Conservation (phyloP, 345 rosid genomes). For the Microcos paniculata region DNA sequence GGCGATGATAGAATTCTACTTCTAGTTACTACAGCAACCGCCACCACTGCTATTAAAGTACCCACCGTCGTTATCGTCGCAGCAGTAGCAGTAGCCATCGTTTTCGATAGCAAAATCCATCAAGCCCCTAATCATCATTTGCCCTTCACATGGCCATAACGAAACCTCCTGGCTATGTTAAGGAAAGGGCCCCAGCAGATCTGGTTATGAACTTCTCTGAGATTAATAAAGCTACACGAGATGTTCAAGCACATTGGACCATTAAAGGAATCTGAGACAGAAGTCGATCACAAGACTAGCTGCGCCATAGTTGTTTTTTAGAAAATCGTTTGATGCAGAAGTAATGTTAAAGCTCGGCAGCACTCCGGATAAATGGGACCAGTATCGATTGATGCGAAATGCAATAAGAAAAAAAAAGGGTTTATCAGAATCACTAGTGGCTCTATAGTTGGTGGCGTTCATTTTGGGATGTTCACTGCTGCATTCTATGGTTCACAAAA, state of each 20-base stretch:
- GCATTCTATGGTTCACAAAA: conserved; percentile 73
- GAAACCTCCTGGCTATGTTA: conserved; percentile 52
- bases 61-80: too few relatives aligned
- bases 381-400: conserved; percentile 82
- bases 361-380: conserved; percentile 86
- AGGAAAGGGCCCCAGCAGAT: conserved; percentile 73
- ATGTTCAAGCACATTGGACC: conserved; percentile 87
- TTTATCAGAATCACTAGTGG: conserved; percentile 83
- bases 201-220: conserved; percentile 73
- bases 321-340: conserved; percentile 77
- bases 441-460: conserved; percentile 84
- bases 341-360: conserved; percentile 96
- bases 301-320: conserved; percentile 91
- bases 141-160: too few relatives aligned
- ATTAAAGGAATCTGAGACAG: conserved; percentile 68
- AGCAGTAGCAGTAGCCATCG: too few relatives aligned
- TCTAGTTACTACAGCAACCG: too few relatives aligned
- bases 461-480: conserved; percentile 93
- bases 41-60: too few relatives aligned
- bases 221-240: conserved; percentile 59
- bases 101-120: too few relatives aligned
- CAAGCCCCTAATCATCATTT: too few relatives aligned
- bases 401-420: conserved; percentile 96
- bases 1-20: too few relatives aligned
- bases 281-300: conserved; percentile 60